Percentiles rank a stretch among this genome's conserved stretches.
These are phyloP conservation scores for Discostella stelligeroides DNA, from an alignment of 108 stramenopile species.

Conservation along the genomic window DNA sequence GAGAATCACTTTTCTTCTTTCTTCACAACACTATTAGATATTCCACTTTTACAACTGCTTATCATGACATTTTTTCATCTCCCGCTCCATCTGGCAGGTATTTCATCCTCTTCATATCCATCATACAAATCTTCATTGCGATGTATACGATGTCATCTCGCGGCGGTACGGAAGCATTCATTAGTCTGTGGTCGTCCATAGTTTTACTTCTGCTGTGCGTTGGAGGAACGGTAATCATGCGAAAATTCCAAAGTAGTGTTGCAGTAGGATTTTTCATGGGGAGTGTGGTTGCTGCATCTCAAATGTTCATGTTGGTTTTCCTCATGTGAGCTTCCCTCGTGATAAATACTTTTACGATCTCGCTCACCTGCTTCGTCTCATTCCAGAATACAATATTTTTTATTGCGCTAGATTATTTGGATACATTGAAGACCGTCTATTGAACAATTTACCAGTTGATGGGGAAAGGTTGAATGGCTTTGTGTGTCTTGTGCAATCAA, in stretches of 20 bases:
- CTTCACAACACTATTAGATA: background rate
- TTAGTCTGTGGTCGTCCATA: constrained; percentile 73
- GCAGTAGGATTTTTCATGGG: constrained; percentile 91
- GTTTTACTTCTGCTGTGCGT: constrained; percentile 70
- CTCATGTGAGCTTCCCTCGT: constrained; percentile 59
- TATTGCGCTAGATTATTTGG: constrained; percentile 57
- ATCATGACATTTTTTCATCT: background rate
- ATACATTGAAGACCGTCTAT: constrained; percentile 65
- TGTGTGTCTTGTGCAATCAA: constrained; percentile 63
- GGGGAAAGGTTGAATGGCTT: constrained; percentile 69
- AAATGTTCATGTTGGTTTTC: constrained; percentile 83
- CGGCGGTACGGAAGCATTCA: constrained; percentile 68
- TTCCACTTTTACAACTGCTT: background rate
- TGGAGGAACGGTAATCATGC: constrained; percentile 90
- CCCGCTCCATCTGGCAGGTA: constrained; percentile 59
- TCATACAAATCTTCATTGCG: constrained; percentile 61
- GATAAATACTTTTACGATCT: background rate
- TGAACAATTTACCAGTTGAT: constrained; percentile 49
- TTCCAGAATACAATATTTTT: background rate
- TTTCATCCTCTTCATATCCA: constrained; percentile 76
- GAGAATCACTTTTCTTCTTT: no score
- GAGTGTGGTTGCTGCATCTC: constrained; percentile 75
- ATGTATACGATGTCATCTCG: constrained; percentile 74
- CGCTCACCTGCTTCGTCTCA: background rate
- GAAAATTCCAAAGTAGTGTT: constrained; percentile 86